Base-by-base conservation (phyloP, 83 land plant genomes). In the Thuja plicata region DNA sequence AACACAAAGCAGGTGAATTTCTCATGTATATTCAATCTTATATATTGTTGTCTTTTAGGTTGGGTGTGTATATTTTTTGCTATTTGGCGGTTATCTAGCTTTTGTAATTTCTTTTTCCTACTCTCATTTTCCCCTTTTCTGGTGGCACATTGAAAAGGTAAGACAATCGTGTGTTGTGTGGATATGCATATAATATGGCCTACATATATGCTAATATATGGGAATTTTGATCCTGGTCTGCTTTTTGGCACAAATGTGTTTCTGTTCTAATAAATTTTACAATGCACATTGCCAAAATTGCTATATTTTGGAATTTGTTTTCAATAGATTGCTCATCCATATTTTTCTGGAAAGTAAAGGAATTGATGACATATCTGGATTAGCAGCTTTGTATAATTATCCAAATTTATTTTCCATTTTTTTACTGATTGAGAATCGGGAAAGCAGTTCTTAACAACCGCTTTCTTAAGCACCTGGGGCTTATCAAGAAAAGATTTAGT, bases 1-100 rank as follows among this genome's bases (percentile, higher is more conserved):
- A 95, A 95, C 88, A 94, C 96, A 41, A 95, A 95, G 52, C 96
- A 95, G 95, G 96, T 95, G 45, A 79, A 48, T 13, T 32, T 50
- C 52, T 85, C 30, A 32, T 35, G 83, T 27, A 81, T 17, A 37
- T 81, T 37, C 41, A 81, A 66, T 66, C 32, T 6, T 66, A 66
- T 66, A 66, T 66, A 54, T 16, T 54, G 57, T 10, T 8, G 73
- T 66, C 73, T 66, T 66, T 66, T 66, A 27, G 73, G n/a, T 66
- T 66, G 9, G 70, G 70, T 24, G 24, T 5, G 3, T 24, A 8
- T 27, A 8, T 66, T 7, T 24, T 2, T 66, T 8, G 32, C 73
- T 66, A 8, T 66, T 66, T 27, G 30, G 32, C 2, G 10, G 30
- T 66, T 27, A 66, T 66, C 30, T 66, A 27, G 73, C 73, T 24